Evolutionary conservation across 495 filamentous ascomycete species (phyloP).

Genomic region (Aspergillus carlsbadensis): DNA sequence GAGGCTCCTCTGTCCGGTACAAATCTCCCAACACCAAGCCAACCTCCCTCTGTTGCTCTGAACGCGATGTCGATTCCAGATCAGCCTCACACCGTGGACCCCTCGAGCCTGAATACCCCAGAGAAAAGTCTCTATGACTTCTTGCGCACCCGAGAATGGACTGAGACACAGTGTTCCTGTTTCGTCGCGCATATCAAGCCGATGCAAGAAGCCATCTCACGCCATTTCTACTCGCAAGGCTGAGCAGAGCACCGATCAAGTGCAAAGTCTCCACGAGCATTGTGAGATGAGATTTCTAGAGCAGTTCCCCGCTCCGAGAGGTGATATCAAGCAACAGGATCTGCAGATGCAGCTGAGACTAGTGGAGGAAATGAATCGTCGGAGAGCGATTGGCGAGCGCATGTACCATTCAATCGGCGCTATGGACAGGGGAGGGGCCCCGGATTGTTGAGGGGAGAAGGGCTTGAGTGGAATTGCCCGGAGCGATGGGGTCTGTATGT

Average conservation of each 20-base stretch:
- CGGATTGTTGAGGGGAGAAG: too few relatives aligned
- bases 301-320: background rate
- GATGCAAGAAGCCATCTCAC: background rate
- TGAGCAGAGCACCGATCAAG: background rate
- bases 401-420: background rate
- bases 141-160: background rate
- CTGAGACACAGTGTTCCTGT: background rate
- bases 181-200: background rate
- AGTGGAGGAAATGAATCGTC: slow-evolving; percentile 1
- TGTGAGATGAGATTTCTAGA: background rate
- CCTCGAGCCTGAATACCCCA: too few relatives aligned
- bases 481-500: too few relatives aligned
- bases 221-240: background rate
- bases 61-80: too few relatives aligned
- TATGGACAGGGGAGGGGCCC: too few relatives aligned
- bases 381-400: background rate
- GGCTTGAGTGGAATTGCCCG: too few relatives aligned
- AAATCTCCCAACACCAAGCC: too few relatives aligned
- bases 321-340: background rate
- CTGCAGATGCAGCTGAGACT: background rate
- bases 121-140: too few relatives aligned
- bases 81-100: too few relatives aligned
- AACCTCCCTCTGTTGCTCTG: too few relatives aligned
- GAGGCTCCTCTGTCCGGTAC: too few relatives aligned
- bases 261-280: background rate